Base-by-base conservation (phyloP, 2,329 filamentous ascomycete species). In the Exophiala alcalophila region DNA sequence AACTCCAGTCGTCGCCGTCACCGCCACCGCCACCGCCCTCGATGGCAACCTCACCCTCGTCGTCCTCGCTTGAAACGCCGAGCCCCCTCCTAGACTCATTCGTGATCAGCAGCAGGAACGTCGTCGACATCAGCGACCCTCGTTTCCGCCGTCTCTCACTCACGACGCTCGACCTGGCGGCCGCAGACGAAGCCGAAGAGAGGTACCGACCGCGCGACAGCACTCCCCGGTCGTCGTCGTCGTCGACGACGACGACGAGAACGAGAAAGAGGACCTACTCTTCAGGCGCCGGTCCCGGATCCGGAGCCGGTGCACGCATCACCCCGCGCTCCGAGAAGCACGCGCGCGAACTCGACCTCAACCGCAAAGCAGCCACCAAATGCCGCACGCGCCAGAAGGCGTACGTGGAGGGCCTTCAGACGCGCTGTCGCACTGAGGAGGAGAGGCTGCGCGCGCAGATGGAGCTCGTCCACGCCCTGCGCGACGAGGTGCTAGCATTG, bases 331-430 rank as follows among this genome's bases (percentile, higher is more conserved):
- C 44, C 8, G 38, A 47, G 12, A 51, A 51, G 36, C 48, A 51
- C 16, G 48, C 48, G 8, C 35, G 48, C 1, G 48, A 51, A 33
- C 36, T 51, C n/a, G 48, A 51, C 29, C 44, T 51, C 18, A 51
- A 51, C 29, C 48, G 48, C 18, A 47, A 41, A 32, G 48, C 48
- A 12, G 48, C 48, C 5, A 47, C 48, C 2, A 51, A 51, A 12
- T 51, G 48, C 20, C 48, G 48, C 9, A 51, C 47, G 10, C 43
- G 44, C 2, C 48, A 51, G 23, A 51, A 51, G 29, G 31, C 26
- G 3, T 51, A 47, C 23, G 33, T 51, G 16, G 44, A 51, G 18
- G 40, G 47, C 31, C 44, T 51, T 26, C 44, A 51, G n/a, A 26
- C 34, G 9, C 44, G 40, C 4, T 51, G 44, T 29, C 40, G 40